Base-by-base conservation (phyloP, 2,329 filamentous ascomycete species). In the Fusarium succisae region DNA sequence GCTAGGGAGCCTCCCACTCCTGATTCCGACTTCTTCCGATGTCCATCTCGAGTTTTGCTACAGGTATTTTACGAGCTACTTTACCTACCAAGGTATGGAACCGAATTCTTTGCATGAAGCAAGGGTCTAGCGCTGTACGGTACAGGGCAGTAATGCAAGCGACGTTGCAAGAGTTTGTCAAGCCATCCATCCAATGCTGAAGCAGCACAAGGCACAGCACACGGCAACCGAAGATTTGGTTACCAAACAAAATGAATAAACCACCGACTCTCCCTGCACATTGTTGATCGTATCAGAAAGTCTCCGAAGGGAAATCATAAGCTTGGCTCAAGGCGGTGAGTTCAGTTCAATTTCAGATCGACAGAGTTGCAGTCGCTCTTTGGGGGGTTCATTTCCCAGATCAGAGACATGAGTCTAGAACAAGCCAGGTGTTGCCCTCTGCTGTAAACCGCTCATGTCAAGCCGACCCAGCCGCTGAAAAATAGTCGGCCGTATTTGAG, bases 231-330 rank as follows among this genome's bases (percentile, higher is more conserved):
- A 39, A 37, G 48, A 65, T 59, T 54, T 64, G 55, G 69, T 78
- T 78, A 78, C 74, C 73, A 76, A 73, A 78, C 65, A 57, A 43
- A 70, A 77, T 78, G 73, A 77, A 76, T 68, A 77, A 76, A 63
- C 35, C 37, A 47, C 45, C 41, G 20, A 44, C 18, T 50, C 43
- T 56, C 53, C 43, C 54, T 63, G 56, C 44, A 56, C n/a, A 38
- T 38, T 48, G 45, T 26, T 58, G 41, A 71, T 66, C 41, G 45
- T 35, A 61, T 51, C 41, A 68, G 43, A 50, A 60, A 47, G 56
- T 26, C 14, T 44, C 45, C 24, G 44, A 66, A 63, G 43, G 39
- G 32, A 22, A 26, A 44, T 30, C 38, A 28, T 44, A 53, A 50
- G 44, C 59, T 69, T 66, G 66, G 59, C 66, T 60, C 45, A 37